Evolutionary conservation across 768 basidiomycete genomes (phyloP), one percentile per base, ranked within the genome.

Genomic region (Pleurotus giganteus): DNA sequence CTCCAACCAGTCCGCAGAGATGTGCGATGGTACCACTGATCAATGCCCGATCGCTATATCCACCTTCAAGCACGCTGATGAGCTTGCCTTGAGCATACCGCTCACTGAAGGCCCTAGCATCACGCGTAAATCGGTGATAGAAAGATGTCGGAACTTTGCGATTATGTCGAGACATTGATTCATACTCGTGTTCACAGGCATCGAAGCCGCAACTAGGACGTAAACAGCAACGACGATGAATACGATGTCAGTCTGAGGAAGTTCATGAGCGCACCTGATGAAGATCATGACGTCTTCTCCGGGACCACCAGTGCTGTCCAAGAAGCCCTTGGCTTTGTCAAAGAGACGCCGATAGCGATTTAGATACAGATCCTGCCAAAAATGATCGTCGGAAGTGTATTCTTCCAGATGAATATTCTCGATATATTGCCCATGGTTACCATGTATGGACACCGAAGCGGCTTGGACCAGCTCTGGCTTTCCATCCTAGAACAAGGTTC

Each of bases 21-120:
- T 94, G 89, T 0, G 93, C 89, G 81, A 94, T 83, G 0, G 86
- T 79, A 0, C 89, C 96, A 58, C 89, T 93, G 4, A 76, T 84
- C 53, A 98, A 74, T 0, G 96, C 94, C 4, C 88, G 80, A 66
- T 98, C 94, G 61, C 91, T 91, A 64, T 98, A 98, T 1, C 95
- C 96, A 1, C 96, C 96, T 71, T 99, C 96, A 1, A 99, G 82
- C 0, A 98, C 90, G 61, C 91, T 94, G 34, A 98, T 77, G 4
- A 96, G 61, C 37, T 84, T 79, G 0, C 94, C 92, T 1, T 67
- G 63, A 0, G 91, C 84, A 58, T 85, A 85, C 42, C 67, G 59
- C 24, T 88, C 79, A 5, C 88, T 86, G 54, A 99, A 80, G 0
- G 61, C 65, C 50, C 80, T 74, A 0, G 84, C 82, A 60, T 96